phyloP scores from a whole-genome alignment of 2,329 filamentous ascomycete genomes.

The Arthrobotrys pseudoclavata region DNA sequence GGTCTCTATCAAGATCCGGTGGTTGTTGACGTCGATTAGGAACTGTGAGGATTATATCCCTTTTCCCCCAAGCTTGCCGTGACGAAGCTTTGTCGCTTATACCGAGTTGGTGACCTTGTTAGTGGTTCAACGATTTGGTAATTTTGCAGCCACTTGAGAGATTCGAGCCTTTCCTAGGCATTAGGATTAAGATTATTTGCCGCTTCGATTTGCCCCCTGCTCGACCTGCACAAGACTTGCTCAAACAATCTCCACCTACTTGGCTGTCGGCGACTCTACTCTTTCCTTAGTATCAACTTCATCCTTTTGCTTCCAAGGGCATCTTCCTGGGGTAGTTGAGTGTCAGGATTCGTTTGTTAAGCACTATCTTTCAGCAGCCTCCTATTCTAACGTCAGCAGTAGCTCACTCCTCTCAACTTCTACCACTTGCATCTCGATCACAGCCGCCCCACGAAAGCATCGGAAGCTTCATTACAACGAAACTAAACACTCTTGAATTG shows the following conservation, averaged over 20 bases:
- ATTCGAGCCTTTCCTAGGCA: conserved; percentile 27
- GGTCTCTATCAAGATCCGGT: conserved; percentile 19
- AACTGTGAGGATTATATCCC: conserved; percentile 26
- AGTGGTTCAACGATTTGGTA: conserved; percentile 27
- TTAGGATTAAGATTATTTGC: conserved; percentile 55
- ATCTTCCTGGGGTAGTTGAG: conserved; percentile 30
- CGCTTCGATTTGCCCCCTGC: conserved; percentile 48
- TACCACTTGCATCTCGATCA: conserved; percentile 5
- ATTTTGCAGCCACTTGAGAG: conserved; percentile 25
- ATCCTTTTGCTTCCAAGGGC: conserved; percentile 9
- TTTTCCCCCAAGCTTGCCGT: conserved; percentile 13
- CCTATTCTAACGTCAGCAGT: conserved; percentile 53
- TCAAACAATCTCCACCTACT: conserved; percentile 38
- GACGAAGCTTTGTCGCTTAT: conserved; percentile 32
- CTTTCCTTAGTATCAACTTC: conserved; percentile 1
- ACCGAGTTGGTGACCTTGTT: conserved; percentile 21
- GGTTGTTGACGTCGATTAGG: conserved; percentile 23
- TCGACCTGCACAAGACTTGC: conserved; percentile 43
- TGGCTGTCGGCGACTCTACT: conserved; percentile 10
- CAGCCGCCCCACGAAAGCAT: conserved; percentile 4
- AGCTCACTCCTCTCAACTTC: conserved; percentile 20
- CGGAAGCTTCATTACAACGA: conserved; percentile 14
- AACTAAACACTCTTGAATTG: conserved; percentile 8
- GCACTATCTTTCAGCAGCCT: conserved; percentile 18
- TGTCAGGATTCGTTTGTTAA: conserved; percentile 33